These are phyloP conservation scores for Aphanomyces cochlioides DNA, from an alignment of 352 stramenopile species.

Conservation along the genomic window DNA sequence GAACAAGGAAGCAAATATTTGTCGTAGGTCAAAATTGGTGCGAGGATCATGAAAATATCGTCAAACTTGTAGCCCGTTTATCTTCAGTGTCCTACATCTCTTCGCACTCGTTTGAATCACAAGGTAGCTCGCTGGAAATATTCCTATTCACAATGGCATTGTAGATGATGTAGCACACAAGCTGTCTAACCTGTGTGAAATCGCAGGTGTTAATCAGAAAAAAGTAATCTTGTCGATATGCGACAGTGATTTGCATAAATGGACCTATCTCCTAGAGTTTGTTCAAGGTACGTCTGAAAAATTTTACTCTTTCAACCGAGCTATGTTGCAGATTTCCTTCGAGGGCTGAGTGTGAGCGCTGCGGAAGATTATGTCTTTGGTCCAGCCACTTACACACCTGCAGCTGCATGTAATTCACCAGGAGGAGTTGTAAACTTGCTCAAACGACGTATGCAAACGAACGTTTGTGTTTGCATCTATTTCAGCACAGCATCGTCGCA, in stretches of 20 bases:
- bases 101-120: no score
- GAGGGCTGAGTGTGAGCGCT: background rate
- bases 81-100: no score
- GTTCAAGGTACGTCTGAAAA: background rate
- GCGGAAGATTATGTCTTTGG: background rate
- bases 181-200: background rate
- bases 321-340: background rate
- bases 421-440: no score
- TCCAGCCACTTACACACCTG: background rate
- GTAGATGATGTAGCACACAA: no score
- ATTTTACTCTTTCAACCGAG: background rate
- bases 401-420: background rate
- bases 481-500: background rate
- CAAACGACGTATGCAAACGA: background rate
- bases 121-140: no score
- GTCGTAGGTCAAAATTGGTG: background rate
- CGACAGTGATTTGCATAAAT: background rate
- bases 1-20: background rate
- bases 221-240: background rate
- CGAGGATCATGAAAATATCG: background rate
- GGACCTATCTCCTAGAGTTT: background rate
- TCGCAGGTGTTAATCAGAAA: background rate
- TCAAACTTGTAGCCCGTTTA: conserved; percentile 1
- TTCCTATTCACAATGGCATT: no score
- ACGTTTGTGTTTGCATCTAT: background rate